Conservation (phyloP, 306 rosid species). For the Fragaria iinumae region DNA sequence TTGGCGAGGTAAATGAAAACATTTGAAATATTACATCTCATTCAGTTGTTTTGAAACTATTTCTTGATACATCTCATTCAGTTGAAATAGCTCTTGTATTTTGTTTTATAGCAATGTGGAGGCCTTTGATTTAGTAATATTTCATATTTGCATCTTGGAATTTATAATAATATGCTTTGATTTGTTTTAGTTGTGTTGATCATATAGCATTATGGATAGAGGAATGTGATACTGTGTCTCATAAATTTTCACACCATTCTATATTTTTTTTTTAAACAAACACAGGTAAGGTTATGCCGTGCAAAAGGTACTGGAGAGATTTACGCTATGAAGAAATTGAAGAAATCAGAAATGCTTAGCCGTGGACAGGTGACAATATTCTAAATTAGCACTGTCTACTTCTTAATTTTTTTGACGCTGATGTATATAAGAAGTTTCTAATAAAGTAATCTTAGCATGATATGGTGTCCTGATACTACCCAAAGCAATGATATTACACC, state of each 20-base stretch:
- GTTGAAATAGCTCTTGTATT: not conserved
- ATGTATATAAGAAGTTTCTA: not conserved
- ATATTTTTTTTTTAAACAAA: slow-evolving; percentile 2
- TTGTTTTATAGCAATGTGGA: not conserved
- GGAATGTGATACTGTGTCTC: no score
- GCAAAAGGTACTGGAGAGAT: slow-evolving; percentile 80
- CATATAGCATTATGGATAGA: no score
- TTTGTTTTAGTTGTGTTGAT: not conserved
- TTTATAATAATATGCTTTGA: not conserved
- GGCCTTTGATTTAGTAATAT: not conserved
- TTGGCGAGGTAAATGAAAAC: slow-evolving; percentile 70
- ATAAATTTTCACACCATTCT: not conserved
- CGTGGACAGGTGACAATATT: slow-evolving; percentile 86
- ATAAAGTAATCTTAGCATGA: not conserved
- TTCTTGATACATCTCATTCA: not conserved
- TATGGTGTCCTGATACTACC: not conserved
- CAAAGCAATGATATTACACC: not conserved
- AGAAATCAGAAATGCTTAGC: slow-evolving; percentile 98
- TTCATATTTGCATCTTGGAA: not conserved
- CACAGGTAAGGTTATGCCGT: slow-evolving; percentile 87
- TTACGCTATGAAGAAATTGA: slow-evolving; percentile 95
- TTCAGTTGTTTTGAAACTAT: not conserved
- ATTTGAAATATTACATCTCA: slow-evolving; percentile 1
- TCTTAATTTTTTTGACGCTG: not conserved
- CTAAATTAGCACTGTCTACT: not conserved